phyloP scores from a whole-genome alignment of 352 stramenopile species.

The Phytophthora megakarya region DNA sequence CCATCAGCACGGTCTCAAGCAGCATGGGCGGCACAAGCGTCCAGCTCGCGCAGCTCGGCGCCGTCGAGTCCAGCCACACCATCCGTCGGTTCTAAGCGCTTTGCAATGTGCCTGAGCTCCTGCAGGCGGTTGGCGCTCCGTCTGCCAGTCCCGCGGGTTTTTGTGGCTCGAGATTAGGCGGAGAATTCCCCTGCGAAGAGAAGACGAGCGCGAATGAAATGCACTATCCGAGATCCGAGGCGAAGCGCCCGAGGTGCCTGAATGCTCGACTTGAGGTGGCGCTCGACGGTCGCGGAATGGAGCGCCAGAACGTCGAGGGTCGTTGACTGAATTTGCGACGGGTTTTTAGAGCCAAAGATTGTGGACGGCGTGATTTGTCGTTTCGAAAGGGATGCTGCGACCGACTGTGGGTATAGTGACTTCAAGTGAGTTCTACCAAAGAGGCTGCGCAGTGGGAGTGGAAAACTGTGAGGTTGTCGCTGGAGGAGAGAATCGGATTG shows the following conservation, averaged over 20 bases:
- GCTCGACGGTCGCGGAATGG: conserved; percentile 28
- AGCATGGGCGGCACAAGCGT: conserved; percentile 51
- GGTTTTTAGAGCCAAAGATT: conserved; percentile 30
- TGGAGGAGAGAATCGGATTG: conserved; percentile 2
- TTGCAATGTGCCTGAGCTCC: neutral
- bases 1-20: conserved; percentile 46
- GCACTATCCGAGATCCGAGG: neutral
- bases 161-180: conserved; percentile 14
- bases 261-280: neutral
- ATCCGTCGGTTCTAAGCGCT: conserved; percentile 23
- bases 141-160: conserved; percentile 22
- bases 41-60: conserved; percentile 49
- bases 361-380: conserved; percentile 6
- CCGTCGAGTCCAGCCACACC: conserved; percentile 42
- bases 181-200: conserved; percentile 14
- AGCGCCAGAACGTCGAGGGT: neutral
- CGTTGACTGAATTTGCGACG: conserved; percentile 15
- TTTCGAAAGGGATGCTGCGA: conserved; percentile 28
- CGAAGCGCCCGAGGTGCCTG: neutral
- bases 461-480: neutral
- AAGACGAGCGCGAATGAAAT: conserved; percentile 7
- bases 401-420: conserved; percentile 1
- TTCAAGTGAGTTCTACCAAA: neutral
- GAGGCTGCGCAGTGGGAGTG: too few species aligned
- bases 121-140: conserved; percentile 6